A percentile compares a stretch with the other conserved stretches of the same genome.
These are phyloP conservation scores for Penicillium cosmopolitanum DNA, from an alignment of 495 filamentous ascomycete genomes.

Conservation along the genomic window DNA sequence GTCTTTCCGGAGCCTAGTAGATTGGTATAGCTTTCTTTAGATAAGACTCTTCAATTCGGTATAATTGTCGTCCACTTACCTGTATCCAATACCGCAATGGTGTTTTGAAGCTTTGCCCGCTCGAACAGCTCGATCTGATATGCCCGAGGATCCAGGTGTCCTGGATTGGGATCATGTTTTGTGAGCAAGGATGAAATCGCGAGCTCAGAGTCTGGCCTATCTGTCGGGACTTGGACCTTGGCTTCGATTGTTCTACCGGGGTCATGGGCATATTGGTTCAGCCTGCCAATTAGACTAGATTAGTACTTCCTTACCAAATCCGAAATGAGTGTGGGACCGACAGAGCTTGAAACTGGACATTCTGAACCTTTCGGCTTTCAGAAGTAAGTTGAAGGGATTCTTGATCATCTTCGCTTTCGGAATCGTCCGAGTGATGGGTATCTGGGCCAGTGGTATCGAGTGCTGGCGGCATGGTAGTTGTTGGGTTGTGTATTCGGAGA, in stretches of 20 bases:
- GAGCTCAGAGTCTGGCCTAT: constrained; percentile 26
- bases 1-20: constrained; percentile 92
- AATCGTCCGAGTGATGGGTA: constrained; percentile 31
- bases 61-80: constrained; percentile 46
- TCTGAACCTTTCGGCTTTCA: constrained; percentile 52
- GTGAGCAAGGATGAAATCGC: constrained; percentile 49
- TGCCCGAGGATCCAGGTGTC: constrained; percentile 74
- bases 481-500: background rate
- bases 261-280: constrained; percentile 45
- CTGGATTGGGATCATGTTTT: constrained; percentile 40
- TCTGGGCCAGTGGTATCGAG: constrained; percentile 9
- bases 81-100: constrained; percentile 94
- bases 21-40: background rate
- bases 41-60: too few species aligned
- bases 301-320: background rate
- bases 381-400: constrained; percentile 39
- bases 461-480: background rate
- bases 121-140: constrained; percentile 95
- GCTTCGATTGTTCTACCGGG: constrained; percentile 35
- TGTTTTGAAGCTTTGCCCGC: constrained; percentile 82
- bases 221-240: constrained; percentile 4
- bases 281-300: constrained; percentile 33
- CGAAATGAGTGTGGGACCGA: constrained; percentile 29
- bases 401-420: constrained; percentile 38
- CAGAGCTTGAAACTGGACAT: constrained; percentile 57